Evolutionary conservation across 2,329 filamentous ascomycete species (phyloP).

Genomic region (Aureobasidium vineae): DNA sequence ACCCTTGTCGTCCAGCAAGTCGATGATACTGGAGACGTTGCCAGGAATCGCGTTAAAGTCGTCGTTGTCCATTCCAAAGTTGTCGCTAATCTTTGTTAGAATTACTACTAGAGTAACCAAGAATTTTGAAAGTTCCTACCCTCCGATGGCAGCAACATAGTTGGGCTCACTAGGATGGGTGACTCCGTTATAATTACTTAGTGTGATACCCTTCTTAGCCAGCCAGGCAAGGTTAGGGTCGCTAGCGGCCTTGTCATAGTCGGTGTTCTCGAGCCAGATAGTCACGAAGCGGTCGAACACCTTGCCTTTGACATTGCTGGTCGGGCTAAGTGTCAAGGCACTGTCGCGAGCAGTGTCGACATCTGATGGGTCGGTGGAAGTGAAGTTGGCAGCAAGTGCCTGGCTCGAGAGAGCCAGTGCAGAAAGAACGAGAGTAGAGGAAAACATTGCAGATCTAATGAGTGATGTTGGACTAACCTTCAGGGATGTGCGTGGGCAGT

Average conservation of each 20-base stretch:
- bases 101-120: no score
- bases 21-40: constrained; percentile 44
- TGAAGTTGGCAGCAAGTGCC: constrained; percentile 39
- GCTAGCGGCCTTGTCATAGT: constrained; percentile 61
- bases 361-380: constrained; percentile 52
- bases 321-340: constrained; percentile 59
- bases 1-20: constrained; percentile 45
- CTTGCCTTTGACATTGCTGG: constrained; percentile 65
- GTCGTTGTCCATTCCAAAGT: constrained; percentile 71
- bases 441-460: constrained; percentile 6
- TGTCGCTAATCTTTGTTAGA: no score
- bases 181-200: constrained; percentile 53
- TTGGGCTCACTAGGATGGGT: constrained; percentile 76
- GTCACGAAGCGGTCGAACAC: constrained; percentile 69
- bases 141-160: constrained; percentile 66
- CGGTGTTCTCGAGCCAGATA: constrained; percentile 76
- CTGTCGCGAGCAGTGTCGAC: constrained; percentile 60
- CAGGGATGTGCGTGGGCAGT: background rate
- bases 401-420: constrained; percentile 36
- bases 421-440: constrained; percentile 30
- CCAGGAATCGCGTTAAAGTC: constrained; percentile 52
- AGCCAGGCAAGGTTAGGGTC: constrained; percentile 62
- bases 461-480: background rate
- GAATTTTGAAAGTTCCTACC: no score
- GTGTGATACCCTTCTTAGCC: constrained; percentile 60